Percentiles rank a stretch among this genome's conserved stretches.
Conservation (phyloP, 108 stramenopile genomes). For the Skeletonema grethae region DNA sequence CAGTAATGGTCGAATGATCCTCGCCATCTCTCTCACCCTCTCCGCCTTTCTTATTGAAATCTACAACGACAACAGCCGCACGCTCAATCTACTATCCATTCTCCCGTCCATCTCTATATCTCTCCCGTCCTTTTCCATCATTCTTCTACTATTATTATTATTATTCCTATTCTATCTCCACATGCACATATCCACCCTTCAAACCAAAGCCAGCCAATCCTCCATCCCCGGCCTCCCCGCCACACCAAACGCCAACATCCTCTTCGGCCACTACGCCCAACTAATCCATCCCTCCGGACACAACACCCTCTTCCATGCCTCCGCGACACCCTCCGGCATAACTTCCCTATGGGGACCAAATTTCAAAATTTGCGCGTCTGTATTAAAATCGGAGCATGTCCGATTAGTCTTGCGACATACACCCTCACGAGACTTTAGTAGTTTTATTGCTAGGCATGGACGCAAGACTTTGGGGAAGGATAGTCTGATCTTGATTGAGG, state of each 20-base stretch:
- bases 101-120: background rate
- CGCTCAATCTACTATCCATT: background rate
- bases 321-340: constrained; percentile 22
- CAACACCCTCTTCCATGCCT: background rate
- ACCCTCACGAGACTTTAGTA: constrained; percentile 17
- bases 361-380: background rate
- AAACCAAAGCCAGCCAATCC: background rate
- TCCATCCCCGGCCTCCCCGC: background rate
- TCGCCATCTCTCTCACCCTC: background rate
- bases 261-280: constrained; percentile 17
- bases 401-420: constrained; percentile 18
- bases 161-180: no score
- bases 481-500: constrained; percentile 27
- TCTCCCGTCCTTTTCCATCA: background rate
- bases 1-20: background rate
- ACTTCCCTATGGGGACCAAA: constrained; percentile 14
- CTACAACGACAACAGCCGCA: background rate
- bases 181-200: background rate
- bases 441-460: constrained; percentile 22
- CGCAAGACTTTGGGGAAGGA: constrained; percentile 26
- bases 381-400: constrained; percentile 20
- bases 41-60: background rate
- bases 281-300: constrained; percentile 8
- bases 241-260: constrained; percentile 4
- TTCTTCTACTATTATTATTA: background rate